Conservation (phyloP, 2,329 filamentous ascomycete genomes). For the Furcasterigmium furcatum region DNA sequence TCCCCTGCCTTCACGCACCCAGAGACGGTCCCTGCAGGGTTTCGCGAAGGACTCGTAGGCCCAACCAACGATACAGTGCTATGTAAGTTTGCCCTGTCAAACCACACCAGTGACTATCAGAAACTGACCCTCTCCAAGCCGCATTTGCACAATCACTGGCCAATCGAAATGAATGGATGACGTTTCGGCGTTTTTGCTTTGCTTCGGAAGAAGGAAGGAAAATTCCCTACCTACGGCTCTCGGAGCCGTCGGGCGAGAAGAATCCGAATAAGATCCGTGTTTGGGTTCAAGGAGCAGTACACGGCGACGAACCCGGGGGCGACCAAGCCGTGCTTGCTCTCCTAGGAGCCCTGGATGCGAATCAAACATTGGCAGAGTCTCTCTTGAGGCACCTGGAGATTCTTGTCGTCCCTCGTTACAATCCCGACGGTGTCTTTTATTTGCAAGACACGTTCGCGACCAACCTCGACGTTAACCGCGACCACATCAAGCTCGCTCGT, state of each 20-base stretch:
- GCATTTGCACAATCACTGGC: slow-evolving; percentile 16
- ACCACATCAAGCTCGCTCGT: slow-evolving; percentile 6
- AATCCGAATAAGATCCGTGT: slow-evolving; percentile 20
- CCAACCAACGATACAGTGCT: too few species aligned
- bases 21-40: too few species aligned
- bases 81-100: too few species aligned
- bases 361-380: slow-evolving; percentile 21
- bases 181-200: slow-evolving; percentile 13
- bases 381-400: slow-evolving; percentile 23
- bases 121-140: not conserved
- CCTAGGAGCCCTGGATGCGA: slow-evolving; percentile 22
- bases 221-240: slow-evolving; percentile 15
- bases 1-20: too few species aligned
- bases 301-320: slow-evolving; percentile 27
- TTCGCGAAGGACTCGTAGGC: too few species aligned
- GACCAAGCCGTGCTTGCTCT: slow-evolving; percentile 25
- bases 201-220: slow-evolving; percentile 17
- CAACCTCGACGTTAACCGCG: slow-evolving; percentile 8
- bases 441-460: slow-evolving; percentile 8
- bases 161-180: slow-evolving; percentile 17
- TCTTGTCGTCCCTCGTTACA: slow-evolving; percentile 24
- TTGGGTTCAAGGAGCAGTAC: slow-evolving; percentile 24
- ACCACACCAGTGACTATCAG: too few species aligned
- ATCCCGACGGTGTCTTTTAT: slow-evolving; percentile 25
- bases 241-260: slow-evolving; percentile 1